Evolutionary conservation across 441 rosid species (phyloP), one percentile per base, ranked within the genome.

Genomic region (Isatis lusitanica): DNA sequence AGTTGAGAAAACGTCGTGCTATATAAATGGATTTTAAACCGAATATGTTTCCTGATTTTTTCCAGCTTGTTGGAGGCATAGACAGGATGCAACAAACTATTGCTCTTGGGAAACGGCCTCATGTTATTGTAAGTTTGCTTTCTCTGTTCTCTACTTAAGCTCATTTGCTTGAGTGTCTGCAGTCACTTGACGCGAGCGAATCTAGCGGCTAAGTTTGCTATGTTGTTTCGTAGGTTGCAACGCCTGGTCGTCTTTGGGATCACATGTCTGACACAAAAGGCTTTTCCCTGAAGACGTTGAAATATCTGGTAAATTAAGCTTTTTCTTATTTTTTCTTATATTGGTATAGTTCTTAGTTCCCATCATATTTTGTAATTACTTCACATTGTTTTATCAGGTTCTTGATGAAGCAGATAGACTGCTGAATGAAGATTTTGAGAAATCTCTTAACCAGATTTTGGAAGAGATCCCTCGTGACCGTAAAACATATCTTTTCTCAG

Each of bases 341-440:
- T 65, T 46, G 74, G 42, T 78, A 15, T 62, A 21, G 56, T 62
- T 30, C 15, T 38, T 52, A 1, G 46, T 46, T 31, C 6, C 2
- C 47, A 15, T 52, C 55, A 2, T n/a, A 6, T 44, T 30, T 9
- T 46, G 2, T 15, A 17, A 12, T 6, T 16, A 24, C 57, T 15
- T 76, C 3, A 50, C 42, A 52, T 33, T 66, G 10, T 31, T 66
- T 18, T 80, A 70, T 52, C 83, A 93, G 99, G 97, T 96, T 58
- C 80, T 96, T 73, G 99, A 96, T 81, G 98, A 96, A 84, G 97
- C 98, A 21, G 99, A 96, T 75, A 88, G 97, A 77, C 74, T 96
- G 81, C 82, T 96, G 64, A 93, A 93, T 84, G 97, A 93, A 68
- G 99, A 96, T 64, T 96, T 93, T 83, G 97, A 96, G 87, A 93